Evolutionary conservation across 2,329 filamentous ascomycete genomes (phyloP), one percentile per base, ranked within the genome.

Genomic region (Rhynchosporium secalis): DNA sequence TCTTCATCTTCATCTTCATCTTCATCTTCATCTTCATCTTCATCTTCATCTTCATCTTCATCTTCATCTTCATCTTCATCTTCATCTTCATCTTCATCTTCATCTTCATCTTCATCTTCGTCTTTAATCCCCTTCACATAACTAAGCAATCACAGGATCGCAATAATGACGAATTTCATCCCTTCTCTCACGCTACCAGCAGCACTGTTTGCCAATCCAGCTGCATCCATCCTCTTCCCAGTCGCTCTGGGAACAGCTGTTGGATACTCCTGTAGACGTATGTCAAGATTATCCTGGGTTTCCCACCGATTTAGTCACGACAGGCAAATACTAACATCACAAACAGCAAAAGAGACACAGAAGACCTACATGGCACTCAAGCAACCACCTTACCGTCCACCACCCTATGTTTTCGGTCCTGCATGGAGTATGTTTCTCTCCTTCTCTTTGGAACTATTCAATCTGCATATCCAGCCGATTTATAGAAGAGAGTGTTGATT

Each of bases 101-200:
- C n/a, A n/a, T n/a, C n/a, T n/a, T n/a, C n/a, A n/a, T n/a, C n/a
- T n/a, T n/a, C n/a, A n/a, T n/a, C 48, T 54, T 41, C 12, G 51
- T 29, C 12, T 36, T 38, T 15, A 36, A 57, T 45, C 56, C 43
- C 38, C 49, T 55, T 60, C 47, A 63, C 56, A 45, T 33, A 36
- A 52, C 26, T 51, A 26, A 13, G 29, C 28, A 47, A 52, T 33
- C 4, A 52, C 8, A 60, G 62, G 41, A 61, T 61, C 63, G 57
- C 62, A 75, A 81, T 65, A 49, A 96, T 95, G 91, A 93, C 90
- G 10, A 87, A 90, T 65, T 89, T 89, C 75, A 85, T 95, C 64
- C 87, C 90, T n/a, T 87, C 85, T 45, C 77, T 96, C 66, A 92
- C 90, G 28, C 81, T 96, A 20, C 91, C 92, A 2, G 78, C 82